Percentiles rank a stretch among this genome's conserved stretches.
These are phyloP conservation scores for Hypomontagnella monticulosa DNA, from an alignment of 495 filamentous ascomycete species.

Conservation along the genomic window DNA sequence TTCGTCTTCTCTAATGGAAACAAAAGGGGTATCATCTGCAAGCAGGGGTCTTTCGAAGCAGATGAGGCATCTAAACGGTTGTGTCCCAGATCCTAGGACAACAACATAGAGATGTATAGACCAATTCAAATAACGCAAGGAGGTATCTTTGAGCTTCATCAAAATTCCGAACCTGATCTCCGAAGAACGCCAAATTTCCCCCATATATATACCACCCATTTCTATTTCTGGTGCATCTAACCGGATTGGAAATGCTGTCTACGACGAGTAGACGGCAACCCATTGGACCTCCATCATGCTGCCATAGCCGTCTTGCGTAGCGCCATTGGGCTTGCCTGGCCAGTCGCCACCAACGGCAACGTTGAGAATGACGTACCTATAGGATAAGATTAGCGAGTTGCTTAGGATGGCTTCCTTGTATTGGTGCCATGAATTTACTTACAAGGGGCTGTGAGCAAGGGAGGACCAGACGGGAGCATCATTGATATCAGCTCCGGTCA, in stretches of 20 bases:
- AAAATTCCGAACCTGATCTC: conserved; percentile 34
- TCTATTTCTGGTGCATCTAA: conserved; percentile 33
- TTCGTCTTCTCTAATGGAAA: conserved; percentile 25
- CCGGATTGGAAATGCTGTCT: conserved; percentile 11
- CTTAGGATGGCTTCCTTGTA: neutral
- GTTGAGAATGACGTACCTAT: conserved; percentile 57
- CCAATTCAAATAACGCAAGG: conserved; percentile 22
- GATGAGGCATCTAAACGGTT: conserved; percentile 2
- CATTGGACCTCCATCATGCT: conserved; percentile 63
- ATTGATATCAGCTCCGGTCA: conserved; percentile 53
- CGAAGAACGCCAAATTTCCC: conserved; percentile 35
- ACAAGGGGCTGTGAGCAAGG: conserved; percentile 57
- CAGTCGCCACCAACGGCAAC: conserved; percentile 62
- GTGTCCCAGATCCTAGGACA: conserved; percentile 23
- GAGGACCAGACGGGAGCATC: conserved; percentile 56
- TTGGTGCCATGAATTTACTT: neutral
- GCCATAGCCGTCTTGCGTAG: conserved; percentile 54
- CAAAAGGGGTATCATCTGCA: conserved; percentile 37
- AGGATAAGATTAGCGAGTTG: conserved; percentile 1
- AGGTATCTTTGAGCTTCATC: conserved; percentile 41
- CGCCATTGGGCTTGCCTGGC: conserved; percentile 44
- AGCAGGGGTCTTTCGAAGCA: conserved; percentile 4
- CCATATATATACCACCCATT: conserved; percentile 37
- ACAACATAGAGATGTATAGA: conserved; percentile 2
- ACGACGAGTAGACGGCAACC: conserved; percentile 54